Evolutionary conservation across 257 asterid genomes (phyloP), one percentile per base, ranked within the genome.

Genomic region (Euphrasia confusa): DNA sequence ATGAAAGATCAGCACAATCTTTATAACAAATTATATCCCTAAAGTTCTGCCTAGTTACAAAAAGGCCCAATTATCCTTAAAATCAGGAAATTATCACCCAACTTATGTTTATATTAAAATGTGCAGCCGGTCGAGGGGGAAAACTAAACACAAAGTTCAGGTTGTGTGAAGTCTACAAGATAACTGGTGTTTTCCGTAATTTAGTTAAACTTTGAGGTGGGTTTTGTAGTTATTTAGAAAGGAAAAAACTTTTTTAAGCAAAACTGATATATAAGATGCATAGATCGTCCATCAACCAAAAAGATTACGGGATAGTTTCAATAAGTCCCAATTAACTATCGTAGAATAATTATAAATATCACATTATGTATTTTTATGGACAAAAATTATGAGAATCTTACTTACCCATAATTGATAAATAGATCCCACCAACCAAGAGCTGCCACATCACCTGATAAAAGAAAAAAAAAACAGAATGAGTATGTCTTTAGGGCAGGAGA

Each of bases 371-470:
- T 49, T 14, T 15, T 14, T 49, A 49, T 49, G 21, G 2, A 15
- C 11, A 49, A 15, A 7, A 7, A 35, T 10, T 5, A 13, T 28
- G 33, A 21, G 0, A 53, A 24, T 53, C n/a, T 54, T 32, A 64
- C 54, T 61, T 83, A 92, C 99, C 99, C 95, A 57, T 83, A 92
- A 77, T 84, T 92, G 75, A 92, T 86, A 67, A 89, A 92, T 55
- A 92, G 80, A 80, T 89, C 99, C 99, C 97, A 92, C 99, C 97
- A 92, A 64, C 97, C 96, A 68, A 92, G 96, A 77, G 96, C 93
- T 63, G 81, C 93, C 12, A 86, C 97, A 79, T 92, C 95, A 45
- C 99, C 99, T 92, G 80, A 7, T 5, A 50, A 50, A 17, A 15
- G 5, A 6, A 10, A 21, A 17, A 47, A 2, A 3, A 47, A 18